Evolutionary conservation across 2,329 filamentous ascomycete genomes (phyloP).

Genomic region (Cladosporium phlei): DNA sequence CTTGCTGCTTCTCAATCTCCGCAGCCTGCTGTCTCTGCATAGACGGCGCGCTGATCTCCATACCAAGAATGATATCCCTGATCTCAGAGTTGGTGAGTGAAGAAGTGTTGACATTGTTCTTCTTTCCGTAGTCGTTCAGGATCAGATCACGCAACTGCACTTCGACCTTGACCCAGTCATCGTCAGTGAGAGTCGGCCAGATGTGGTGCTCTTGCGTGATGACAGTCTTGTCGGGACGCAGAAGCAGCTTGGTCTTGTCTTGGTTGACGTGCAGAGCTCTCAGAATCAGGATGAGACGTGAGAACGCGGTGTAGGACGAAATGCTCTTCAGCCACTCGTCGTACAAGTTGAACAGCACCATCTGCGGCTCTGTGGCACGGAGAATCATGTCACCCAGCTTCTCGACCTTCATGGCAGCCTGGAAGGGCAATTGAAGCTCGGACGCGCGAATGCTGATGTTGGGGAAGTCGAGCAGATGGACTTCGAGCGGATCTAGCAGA

Average conservation of each 20-base stretch:
- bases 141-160: conserved; percentile 92
- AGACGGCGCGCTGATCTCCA: conserved; percentile 97
- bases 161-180: conserved; percentile 99
- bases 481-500: conserved; percentile 91
- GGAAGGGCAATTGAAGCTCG: conserved; percentile 94
- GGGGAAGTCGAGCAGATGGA: conserved; percentile 95
- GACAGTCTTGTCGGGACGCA: conserved; percentile 94
- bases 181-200: conserved; percentile 89
- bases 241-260: conserved; percentile 93
- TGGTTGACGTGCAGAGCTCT: conserved; percentile 95
- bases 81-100: conserved; percentile 96
- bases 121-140: conserved; percentile 97
- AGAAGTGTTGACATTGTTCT: conserved; percentile 99
- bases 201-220: conserved; percentile 99
- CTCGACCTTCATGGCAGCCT: conserved; percentile 99
- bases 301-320: conserved; percentile 97
- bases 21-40: conserved; percentile 98
- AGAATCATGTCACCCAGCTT: conserved; percentile 99
- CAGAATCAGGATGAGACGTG: conserved; percentile 85
- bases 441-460: conserved; percentile 98
- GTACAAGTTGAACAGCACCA: conserved; percentile 98
- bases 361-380: conserved; percentile 95
- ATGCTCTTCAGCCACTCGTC: conserved; percentile 99
- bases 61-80: conserved; percentile 95
- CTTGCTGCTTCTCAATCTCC: conserved; percentile 97